phyloP scores from a whole-genome alignment of 2,329 filamentous ascomycete genomes.

The Neocucurbitaria cava region DNA sequence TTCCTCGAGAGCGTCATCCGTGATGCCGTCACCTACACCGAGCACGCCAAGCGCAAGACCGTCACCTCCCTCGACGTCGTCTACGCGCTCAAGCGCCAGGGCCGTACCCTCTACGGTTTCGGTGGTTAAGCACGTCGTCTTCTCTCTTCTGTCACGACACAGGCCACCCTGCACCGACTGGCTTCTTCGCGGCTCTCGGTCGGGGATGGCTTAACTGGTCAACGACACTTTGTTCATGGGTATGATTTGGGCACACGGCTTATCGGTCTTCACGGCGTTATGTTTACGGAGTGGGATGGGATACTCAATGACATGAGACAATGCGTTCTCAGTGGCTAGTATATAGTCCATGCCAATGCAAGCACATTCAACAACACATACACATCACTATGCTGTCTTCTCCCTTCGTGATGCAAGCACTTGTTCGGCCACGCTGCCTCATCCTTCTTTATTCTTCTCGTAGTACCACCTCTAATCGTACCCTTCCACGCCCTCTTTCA shows the following conservation, averaged over 20 bases:
- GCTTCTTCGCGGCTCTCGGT: slow-evolving; percentile 16
- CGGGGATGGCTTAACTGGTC: slow-evolving; percentile 22
- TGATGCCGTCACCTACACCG: slow-evolving; percentile 79
- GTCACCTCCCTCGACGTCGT: slow-evolving; percentile 73
- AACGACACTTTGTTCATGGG: slow-evolving; percentile 33
- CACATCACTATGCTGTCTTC: neutral
- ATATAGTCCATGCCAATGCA: slow-evolving; percentile 44
- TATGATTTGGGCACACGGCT: slow-evolving; percentile 36
- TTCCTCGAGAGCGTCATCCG: slow-evolving; percentile 80
- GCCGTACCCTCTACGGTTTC: slow-evolving; percentile 83
- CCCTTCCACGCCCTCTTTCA: neutral
- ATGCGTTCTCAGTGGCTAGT: slow-evolving; percentile 25
- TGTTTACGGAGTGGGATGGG: slow-evolving; percentile 33
- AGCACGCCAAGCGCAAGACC: slow-evolving; percentile 83
- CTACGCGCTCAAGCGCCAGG: slow-evolving; percentile 70
- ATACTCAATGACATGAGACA: slow-evolving; percentile 28
- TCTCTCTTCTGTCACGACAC: slow-evolving; percentile 20
- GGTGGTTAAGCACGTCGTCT: slow-evolving; percentile 70
- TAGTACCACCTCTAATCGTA: neutral
- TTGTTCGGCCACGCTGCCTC: neutral
- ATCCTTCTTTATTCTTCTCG: slow-evolving; percentile 1
- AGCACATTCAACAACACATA: slow-evolving; percentile 18
- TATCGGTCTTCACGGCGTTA: slow-evolving; percentile 43
- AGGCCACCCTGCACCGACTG: slow-evolving; percentile 13
- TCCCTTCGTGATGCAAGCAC: neutral